Conservation (phyloP, 441 rosid species). For the Iberis amara region DNA sequence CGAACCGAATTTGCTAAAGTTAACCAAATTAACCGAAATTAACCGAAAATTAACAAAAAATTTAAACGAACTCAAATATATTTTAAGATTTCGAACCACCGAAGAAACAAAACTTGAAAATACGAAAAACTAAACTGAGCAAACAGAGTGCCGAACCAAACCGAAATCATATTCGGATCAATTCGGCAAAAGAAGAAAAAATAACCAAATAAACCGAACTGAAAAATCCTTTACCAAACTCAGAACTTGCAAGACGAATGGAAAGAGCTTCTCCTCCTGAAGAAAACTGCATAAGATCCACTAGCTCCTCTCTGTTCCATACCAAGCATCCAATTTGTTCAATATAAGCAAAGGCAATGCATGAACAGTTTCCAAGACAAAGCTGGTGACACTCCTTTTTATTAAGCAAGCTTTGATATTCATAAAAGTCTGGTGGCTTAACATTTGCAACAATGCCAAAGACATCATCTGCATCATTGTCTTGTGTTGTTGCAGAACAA, state of each 20-base stretch:
- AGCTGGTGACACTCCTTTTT: conserved; percentile 23
- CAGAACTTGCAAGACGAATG: conserved; percentile 37
- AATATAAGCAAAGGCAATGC: conserved; percentile 39
- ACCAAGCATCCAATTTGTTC: conserved; percentile 38
- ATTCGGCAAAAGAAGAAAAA: not conserved
- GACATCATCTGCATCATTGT: conserved; percentile 28
- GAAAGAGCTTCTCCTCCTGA: conserved; percentile 30
- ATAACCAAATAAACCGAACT: too few species aligned
- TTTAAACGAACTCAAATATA: too few species aligned
- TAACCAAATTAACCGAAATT: too few species aligned
- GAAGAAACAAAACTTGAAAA: too few species aligned
- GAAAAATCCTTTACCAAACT: conserved; percentile 37
- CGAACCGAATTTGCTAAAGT: too few species aligned
- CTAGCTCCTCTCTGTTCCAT: conserved; percentile 33
- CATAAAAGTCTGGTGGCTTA: conserved; percentile 39
- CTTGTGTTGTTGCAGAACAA: conserved; percentile 20
- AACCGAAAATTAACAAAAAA: too few species aligned
- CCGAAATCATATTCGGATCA: too few species aligned
- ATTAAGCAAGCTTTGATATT: conserved; percentile 10
- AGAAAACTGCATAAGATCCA: conserved; percentile 34
- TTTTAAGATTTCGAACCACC: too few species aligned
- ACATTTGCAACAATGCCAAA: conserved; percentile 27
- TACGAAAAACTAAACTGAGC: too few species aligned
- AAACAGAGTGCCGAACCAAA: too few species aligned
- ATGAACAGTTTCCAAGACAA: conserved; percentile 46